These are phyloP conservation scores for Harringtonia aguacate DNA, from an alignment of 2,329 filamentous ascomycete species.

Conservation along the genomic window DNA sequence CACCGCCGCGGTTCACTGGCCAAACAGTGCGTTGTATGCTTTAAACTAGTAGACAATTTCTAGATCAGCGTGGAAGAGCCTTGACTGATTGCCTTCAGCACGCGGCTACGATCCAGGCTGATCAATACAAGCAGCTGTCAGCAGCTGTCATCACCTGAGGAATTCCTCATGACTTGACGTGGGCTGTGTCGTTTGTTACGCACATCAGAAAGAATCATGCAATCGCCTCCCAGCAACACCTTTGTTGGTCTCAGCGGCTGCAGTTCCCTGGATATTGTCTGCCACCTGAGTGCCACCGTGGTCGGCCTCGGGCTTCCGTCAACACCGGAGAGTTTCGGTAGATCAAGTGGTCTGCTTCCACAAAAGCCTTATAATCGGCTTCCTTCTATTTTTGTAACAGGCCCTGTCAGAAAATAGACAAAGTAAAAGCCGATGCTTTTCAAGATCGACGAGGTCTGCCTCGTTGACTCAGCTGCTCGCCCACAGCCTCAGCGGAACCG, in stretches of 20 bases:
- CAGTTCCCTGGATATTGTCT: constrained; percentile 17
- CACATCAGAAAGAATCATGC: not conserved
- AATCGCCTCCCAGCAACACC: constrained; percentile 12
- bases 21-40: constrained; percentile 17
- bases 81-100: no score
- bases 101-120: constrained; percentile 18
- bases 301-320: constrained; percentile 16
- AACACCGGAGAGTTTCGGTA: constrained; percentile 17
- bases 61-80: not conserved
- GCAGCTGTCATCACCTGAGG: constrained; percentile 20
- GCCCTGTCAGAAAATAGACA: constrained; percentile 22
- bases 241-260: constrained; percentile 16
- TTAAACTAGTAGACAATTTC: no score
- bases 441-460: constrained; percentile 20
- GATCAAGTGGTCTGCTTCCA: constrained; percentile 19
- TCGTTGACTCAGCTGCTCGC: constrained; percentile 18
- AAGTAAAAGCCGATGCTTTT: constrained; percentile 18
- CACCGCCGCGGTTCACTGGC: constrained; percentile 16
- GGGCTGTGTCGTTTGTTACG: no score
- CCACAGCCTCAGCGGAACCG: constrained; percentile 38
- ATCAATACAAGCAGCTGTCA: constrained; percentile 16
- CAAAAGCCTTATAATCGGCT: constrained; percentile 23
- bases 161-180: constrained; percentile 19
- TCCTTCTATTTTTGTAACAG: constrained; percentile 22
- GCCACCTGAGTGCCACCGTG: constrained; percentile 17